Evolutionary conservation across 768 basidiomycete species (phyloP), one percentile per base, ranked within the genome.

Genomic region (Hygrophorus pudorinus): DNA sequence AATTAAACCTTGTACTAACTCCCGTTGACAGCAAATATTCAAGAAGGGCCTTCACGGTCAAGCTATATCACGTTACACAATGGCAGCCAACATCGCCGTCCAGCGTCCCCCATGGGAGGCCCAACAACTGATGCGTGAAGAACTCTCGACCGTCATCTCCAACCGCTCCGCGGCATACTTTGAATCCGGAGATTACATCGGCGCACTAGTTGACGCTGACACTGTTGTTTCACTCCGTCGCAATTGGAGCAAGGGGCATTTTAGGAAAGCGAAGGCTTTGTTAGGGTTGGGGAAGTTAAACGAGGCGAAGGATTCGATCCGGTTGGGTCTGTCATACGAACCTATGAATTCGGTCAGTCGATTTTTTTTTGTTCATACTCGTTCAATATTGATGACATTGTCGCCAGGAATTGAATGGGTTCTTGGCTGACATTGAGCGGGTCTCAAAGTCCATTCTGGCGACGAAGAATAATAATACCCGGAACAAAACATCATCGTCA

Each of bases 191-290:
- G 88, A 93, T 60, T 82, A 69, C 53, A 70, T 89, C 41, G 73
- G 76, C 17, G 84, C 91, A 3, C 65, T 93, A 6, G 80, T 80
- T 20, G 96, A 99, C 56, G 92, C 96, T 0, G 92, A 98, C 45
- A 80, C 81, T 1, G 91, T 97, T 56, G 82, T 96, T 33, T 63
- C 76, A 50, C 65, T 96, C 41, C 85, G 90, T 56, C 71, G 81
- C 45, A 80, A 79, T 36, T 98, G 94, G 93, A 78, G 85, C 54
- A 99, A 98, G 58, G 96, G 92, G 0, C 88, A 97, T 61, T 96
- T 96, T 71, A 74, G 96, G 47, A 92, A 86, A 58, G 86, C 89
- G 2, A 90, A 89, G 58, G 90, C 94, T 0, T 67, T 99, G 34
- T 66, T 86, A 1, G 89, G 76, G 16, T 68, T 99, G 40, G 72